Evolutionary conservation across 2,329 filamentous ascomycete genomes (phyloP), one percentile per base, ranked within the genome.

Genomic region (Beauveria sp.): DNA sequence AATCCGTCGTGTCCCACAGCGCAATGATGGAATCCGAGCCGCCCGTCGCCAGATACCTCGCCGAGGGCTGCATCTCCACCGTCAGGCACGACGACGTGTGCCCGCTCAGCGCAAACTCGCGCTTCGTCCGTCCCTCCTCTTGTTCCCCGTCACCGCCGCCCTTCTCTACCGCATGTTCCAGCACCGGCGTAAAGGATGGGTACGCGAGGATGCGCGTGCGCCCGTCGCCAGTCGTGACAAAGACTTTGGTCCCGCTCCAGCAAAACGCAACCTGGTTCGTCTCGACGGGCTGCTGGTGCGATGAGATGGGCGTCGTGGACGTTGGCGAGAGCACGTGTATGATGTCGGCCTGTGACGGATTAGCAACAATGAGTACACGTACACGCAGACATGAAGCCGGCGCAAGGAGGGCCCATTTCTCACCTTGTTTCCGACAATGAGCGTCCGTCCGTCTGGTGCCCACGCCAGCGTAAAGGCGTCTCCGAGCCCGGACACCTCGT

Each of bases 1-100:
- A 92, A 66, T 90, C 86, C 46, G 81, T 80, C 3, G 89, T 92
- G 68, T 93, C 89, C 87, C 89, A 93, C 3, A 93, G 77, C 5
- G 87, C 81, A 66, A 93, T 88, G 56, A 91, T 82, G 1, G 88
- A 88, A 69, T 93, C 90, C 10, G 86, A 85, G 10, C 88, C 89
- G 34, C 89, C 90, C 0, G 88, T 89, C 0, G 90, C 90, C 50
- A 93, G 78, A 69, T 87, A 89, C 48, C 85, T 80, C 46, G 86
- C 89, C 50, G 83, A 85, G 0, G 90, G 89, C 65, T 89, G 88
- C 68, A 92, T 76, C 64, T 87, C 87, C 14, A 86, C 81, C 9
- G 85, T 82, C 64, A 89, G 79, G 68, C 88, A 91, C 5, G 88
- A 84, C 4, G 87, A 88, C 3, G 88, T 91, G 71, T 93, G 90